Base-by-base conservation (phyloP, 176 grass and related monocot genomes). In the Carex parvula region DNA sequence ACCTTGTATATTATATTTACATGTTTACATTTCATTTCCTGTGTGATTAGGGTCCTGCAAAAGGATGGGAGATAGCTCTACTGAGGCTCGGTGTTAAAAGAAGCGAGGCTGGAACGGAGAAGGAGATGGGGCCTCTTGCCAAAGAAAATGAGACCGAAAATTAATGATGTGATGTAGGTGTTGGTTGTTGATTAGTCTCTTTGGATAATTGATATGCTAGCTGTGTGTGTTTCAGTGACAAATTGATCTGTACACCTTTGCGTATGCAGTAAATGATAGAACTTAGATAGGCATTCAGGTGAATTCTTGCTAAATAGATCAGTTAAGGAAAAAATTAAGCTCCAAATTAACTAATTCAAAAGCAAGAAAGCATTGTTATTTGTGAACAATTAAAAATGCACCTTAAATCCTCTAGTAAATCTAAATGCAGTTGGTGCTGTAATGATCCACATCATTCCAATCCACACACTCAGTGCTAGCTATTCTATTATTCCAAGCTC, bases 21-120 rank as follows among this genome's bases (percentile, higher is more conserved):
- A 57, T 20, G 0, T 76, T 76, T 24, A n/a, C 39, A 26, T 70
- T 67, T 7, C 3, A 16, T 57, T 10, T 84, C 35, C 41, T 74
- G 11, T 46, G 2, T 46, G 12, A 3, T 41, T 60, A 93, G 94
- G 92, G 85, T 2, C 94, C 94, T 52, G 94, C 92, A 8, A 90
- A 89, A 85, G 90, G 87, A 54, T 97, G 94, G 94, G 94, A 97
- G 88, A 46, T 85, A 44, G 54, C 88, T 6, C 82, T 97, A 2
- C 83, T 97, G 30, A 80, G 66, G 70, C 59, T 97, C 79, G 91
- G 83, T 0, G 86, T 84, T 29, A 87, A 86, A 35, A 7, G 44
- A 46, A 87, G 86, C 29, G 55, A 89, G 84, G 79, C 89, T 1
- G 94, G 92, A 60, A 88, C 30, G 88, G 92, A 9, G 60, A 63